Base-by-base conservation (phyloP, 1,284 basidiomycete species). In the Moesziomyces parantarcticus region DNA sequence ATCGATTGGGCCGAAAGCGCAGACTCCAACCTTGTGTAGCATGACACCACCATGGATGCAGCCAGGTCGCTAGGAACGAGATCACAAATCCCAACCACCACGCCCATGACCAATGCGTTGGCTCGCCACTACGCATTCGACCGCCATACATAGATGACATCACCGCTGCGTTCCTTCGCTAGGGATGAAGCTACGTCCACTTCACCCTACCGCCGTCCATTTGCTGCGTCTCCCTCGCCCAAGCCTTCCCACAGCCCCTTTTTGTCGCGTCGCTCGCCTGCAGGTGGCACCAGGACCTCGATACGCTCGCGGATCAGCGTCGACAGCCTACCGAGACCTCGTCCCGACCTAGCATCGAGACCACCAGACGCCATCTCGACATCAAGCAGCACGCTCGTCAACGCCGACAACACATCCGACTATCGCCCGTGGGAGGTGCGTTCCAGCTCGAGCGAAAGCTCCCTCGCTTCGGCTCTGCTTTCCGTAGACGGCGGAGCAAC, bases 301-400 rank as follows among this genome's bases (percentile, higher is more conserved):
- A 13, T 2, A 32, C 29, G 13, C 29, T 13, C 11, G 29, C 54
- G 50, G 11, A 1, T 13, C 22, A 40, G 22, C 58, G 39, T 48
- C 46, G 39, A 45, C 1, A 22, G 18, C 11, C 16, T 16, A 22
- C 11, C 29, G 11, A 8, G 10, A 32, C 29, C 29, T 13, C 29
- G 29, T 32, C 11, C 29, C 11, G 29, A 32, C 13, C 29, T 32
- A 32, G 11, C 29, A 10, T n/a, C 46, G 23, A 60, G 45, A 34
- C 46, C 42, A 10, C 58, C 66, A 9, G 71, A 74, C 56, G 66
- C 71, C 9, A 65, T 53, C n/a, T 74, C 71, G 5, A 74, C 71
- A 2, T 74, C 71, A 11, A 70, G 66, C 55, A 69, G 66, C 53
- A 74, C 71, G 18, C 62, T 74, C 44, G 71, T 74, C 56, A 74